Evolutionary conservation across 1,139 yeast species (phyloP).

Genomic region (Insectozyma bohioensis): DNA sequence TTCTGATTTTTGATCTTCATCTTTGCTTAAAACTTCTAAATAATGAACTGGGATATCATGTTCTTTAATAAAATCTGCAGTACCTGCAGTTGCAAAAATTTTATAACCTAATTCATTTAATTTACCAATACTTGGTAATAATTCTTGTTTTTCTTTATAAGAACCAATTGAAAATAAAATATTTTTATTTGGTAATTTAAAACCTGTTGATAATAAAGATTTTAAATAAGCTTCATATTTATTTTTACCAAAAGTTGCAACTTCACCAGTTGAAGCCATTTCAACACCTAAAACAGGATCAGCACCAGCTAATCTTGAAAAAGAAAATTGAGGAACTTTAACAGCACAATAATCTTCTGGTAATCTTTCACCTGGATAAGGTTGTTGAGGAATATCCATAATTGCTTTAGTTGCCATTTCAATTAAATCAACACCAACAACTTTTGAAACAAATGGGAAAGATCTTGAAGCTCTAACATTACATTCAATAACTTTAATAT

Average conservation of each 20-base stretch:
- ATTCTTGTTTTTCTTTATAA: slow-evolving; percentile 93
- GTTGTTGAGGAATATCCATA: slow-evolving; percentile 81
- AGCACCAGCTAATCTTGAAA: slow-evolving; percentile 97
- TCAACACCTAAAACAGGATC: slow-evolving; percentile 98
- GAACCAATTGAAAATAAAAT: slow-evolving; percentile 94
- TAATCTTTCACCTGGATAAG: slow-evolving; percentile 85
- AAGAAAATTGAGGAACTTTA: slow-evolving; percentile 97
- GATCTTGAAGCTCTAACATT: slow-evolving; percentile 98
- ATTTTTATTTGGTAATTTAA: slow-evolving; percentile 93
- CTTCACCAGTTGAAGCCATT: slow-evolving; percentile 99
- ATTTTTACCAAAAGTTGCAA: slow-evolving; percentile 94
- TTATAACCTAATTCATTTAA: slow-evolving; percentile 83
- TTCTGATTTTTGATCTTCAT: slow-evolving; percentile 83
- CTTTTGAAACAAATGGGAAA: slow-evolving; percentile 98
- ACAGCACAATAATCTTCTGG: slow-evolving; percentile 96
- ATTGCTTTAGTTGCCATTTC: slow-evolving; percentile 98
- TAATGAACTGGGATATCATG: slow-evolving; percentile 93
- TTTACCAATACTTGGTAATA: slow-evolving; percentile 83
- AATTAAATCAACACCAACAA: slow-evolving; percentile 93
- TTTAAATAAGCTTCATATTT: slow-evolving; percentile 97
- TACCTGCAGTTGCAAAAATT: slow-evolving; percentile 97
- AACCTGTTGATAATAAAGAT: slow-evolving; percentile 92
- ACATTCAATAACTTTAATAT: slow-evolving; percentile 92
- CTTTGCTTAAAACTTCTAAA: slow-evolving; percentile 78
- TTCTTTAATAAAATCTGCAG: slow-evolving; percentile 96